Evolutionary conservation across 257 asterid genomes (phyloP).

Genomic region (Lycium barbarum): DNA sequence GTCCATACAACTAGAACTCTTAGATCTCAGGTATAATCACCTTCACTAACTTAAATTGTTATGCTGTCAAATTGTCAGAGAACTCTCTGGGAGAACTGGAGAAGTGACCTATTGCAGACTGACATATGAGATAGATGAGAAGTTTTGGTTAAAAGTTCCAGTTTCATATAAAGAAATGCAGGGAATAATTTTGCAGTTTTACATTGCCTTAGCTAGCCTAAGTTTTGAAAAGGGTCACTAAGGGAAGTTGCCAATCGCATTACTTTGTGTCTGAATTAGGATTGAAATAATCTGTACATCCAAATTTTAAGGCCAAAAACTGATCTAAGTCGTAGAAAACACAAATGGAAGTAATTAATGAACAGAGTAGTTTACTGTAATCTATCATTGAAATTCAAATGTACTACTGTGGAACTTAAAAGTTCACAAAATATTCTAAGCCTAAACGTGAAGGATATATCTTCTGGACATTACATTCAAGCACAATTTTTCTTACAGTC

Average conservation of each 20-base stretch:
- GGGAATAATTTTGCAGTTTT: not conserved
- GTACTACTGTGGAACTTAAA: not conserved
- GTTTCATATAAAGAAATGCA: not conserved
- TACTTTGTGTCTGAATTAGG: not conserved
- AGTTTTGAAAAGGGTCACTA: not conserved
- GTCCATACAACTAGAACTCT: not conserved
- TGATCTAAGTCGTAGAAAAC: not conserved
- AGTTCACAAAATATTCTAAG: not conserved
- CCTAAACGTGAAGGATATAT: not conserved
- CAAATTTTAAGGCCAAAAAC: not conserved
- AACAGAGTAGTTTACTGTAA: not conserved
- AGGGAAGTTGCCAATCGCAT: not conserved
- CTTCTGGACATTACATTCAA: not conserved
- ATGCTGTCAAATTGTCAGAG: not conserved
- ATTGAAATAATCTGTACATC: not conserved
- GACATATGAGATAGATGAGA: not conserved
- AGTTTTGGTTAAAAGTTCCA: not conserved
- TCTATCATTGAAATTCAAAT: not conserved
- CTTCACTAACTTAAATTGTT: not conserved
- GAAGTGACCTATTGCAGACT: slow-evolving; percentile 10
- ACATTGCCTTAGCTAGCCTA: not conserved
- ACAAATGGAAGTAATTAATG: slow-evolving; percentile 1
- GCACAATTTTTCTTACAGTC: not conserved
- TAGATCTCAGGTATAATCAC: not conserved
- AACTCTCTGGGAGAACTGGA: not conserved